Evolutionary conservation across 495 filamentous ascomycete genomes (phyloP).

Genomic region (Podospora pseudopauciseta): DNA sequence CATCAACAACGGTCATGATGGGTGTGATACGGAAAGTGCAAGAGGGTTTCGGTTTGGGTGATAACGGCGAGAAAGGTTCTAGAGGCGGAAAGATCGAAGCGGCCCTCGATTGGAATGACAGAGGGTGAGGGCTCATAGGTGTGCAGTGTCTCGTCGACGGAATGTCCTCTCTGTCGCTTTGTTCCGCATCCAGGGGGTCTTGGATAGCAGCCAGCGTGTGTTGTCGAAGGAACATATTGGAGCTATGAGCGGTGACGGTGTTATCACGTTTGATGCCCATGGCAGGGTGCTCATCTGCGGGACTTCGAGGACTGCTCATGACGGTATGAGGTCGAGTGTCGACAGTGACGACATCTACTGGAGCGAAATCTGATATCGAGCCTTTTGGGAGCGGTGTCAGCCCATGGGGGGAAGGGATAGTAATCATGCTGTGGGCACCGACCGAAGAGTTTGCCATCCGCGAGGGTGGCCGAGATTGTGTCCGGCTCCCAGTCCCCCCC

Average conservation of each 20-base stretch:
- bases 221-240: neutral
- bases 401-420: constrained; percentile 13
- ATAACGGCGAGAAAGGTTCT: neutral
- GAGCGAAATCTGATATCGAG: neutral
- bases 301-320: constrained; percentile 6
- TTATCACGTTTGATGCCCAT: neutral
- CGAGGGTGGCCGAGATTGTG: neutral
- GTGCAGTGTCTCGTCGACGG: neutral
- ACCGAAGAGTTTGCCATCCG: constrained; percentile 12
- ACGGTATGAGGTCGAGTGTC: neutral
- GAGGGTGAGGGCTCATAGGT: neutral
- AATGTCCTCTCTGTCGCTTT: neutral
- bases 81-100: neutral
- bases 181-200: neutral
- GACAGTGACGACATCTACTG: neutral
- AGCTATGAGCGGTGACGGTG: neutral
- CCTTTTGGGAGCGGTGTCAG: constrained; percentile 20
- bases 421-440: constrained; percentile 14
- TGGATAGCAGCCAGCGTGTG: neutral
- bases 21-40: constrained; percentile 13
- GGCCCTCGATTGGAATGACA: neutral
- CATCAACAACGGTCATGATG: constrained; percentile 25
- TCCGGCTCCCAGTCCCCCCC: neutral
- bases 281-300: neutral
- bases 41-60: neutral